Base-by-base conservation (phyloP, 805 yeast genomes). In the Kregervanrija fluxuum region DNA sequence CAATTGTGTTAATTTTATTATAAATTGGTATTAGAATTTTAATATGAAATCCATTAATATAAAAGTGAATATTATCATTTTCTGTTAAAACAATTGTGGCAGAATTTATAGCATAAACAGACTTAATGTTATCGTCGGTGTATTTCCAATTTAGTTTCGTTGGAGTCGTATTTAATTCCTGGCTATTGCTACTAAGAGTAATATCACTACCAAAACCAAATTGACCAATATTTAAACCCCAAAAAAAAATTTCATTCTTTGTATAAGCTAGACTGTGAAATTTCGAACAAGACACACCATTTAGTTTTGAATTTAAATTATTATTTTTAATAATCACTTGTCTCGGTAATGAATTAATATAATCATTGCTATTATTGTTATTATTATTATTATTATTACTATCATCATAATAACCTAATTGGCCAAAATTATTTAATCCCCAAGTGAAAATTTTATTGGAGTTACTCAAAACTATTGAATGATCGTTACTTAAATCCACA, bases 141-240 rank as follows among this genome's bases (percentile, higher is more conserved):
- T 78, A 71, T 30, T 62, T 66, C 15, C 71, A 58, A 44, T 37
- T 55, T 61, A 48, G 69, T 33, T 77, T 80, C 14, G 52, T 34
- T 14, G 13, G 14, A 30, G 12, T 15, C 22, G 28, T 11, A 37
- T 9, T 14, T n/a, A 52, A 59, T 50, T 15, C 14, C 13, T 35
- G 35, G 6, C 4, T 13, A n/a, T 5, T 34, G 30, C 11, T 14
- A 11, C 36, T 37, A 12, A 9, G 6, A 5, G 13, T 15, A 3
- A 60, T 22, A 10, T 30, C 46, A 9, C 65, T 49, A 5, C 67
- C 50, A 38, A 75, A 64, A 2, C 91, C 91, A 81, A 87, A 78
- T 60, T 87, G 95, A 0, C 96, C 96, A 22, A 77, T 62, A 56
- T 87, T 85, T 13, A 81, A 65, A 3, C 96, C 96, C 95, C 95